Percentiles rank a stretch among this genome's conserved stretches.
Evolutionary conservation across 176 grass and related monocot species (phyloP).

Genomic region (Eragrostis curvula): DNA sequence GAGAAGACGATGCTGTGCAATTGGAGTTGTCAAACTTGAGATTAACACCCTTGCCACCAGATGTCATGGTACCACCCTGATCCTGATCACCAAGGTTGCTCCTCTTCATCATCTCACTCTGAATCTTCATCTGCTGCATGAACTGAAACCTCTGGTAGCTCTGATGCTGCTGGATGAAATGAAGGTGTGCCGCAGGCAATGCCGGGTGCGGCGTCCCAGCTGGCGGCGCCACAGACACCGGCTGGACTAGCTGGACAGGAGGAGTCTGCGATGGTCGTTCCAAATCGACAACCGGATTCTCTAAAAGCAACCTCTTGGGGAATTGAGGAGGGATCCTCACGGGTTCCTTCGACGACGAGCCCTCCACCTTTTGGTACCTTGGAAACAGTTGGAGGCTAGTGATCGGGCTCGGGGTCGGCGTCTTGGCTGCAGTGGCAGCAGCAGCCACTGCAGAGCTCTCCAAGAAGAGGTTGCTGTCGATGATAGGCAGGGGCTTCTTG

Average conservation of each 20-base stretch:
- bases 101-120: constrained; percentile 75
- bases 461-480: constrained; percentile 75
- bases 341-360: constrained; percentile 51
- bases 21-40: constrained; percentile 82
- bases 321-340: constrained; percentile 62
- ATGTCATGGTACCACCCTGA: constrained; percentile 46
- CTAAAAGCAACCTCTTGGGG: constrained; percentile 61
- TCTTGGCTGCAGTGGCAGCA: constrained; percentile 7
- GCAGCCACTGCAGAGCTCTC: constrained; percentile 45
- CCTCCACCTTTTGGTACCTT: constrained; percentile 58
- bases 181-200: constrained; percentile 65
- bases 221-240: constrained; percentile 47
- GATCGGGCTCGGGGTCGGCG: constrained; percentile 24
- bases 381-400: constrained; percentile 74
- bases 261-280: constrained; percentile 6
- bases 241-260: constrained; percentile 47
- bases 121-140: constrained; percentile 88
- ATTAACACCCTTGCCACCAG: constrained; percentile 52
- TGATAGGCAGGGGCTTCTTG: constrained; percentile 68
- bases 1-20: constrained; percentile 83
- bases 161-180: constrained; percentile 88
- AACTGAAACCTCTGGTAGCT: constrained; percentile 87
- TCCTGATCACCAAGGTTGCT: constrained; percentile 51
- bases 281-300: constrained; percentile 40
- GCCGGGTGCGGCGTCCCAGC: constrained; percentile 24